Percentiles rank a stretch among this genome's conserved stretches.
Conservation (phyloP, 1,284 basidiomycete genomes). For the Microbotryum lychnidis-dioicae region DNA sequence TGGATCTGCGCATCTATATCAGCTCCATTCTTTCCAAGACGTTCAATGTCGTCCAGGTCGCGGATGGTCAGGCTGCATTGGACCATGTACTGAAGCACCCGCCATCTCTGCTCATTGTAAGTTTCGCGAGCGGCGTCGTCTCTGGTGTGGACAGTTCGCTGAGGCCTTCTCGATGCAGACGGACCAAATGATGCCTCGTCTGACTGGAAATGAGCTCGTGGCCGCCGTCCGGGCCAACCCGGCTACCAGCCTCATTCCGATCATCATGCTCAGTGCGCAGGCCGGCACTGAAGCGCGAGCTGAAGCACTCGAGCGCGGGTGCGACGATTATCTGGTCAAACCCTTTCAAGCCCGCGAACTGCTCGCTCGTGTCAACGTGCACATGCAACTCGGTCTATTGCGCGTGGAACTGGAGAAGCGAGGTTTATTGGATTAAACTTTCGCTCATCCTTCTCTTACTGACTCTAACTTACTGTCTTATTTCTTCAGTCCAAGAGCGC, state of each 20-base stretch:
- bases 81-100: slow-evolving; percentile 24
- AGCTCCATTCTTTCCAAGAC: slow-evolving; percentile 30
- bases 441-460: background rate
- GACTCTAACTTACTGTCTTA: background rate
- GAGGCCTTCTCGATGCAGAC: background rate
- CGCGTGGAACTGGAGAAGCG: slow-evolving; percentile 33
- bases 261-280: slow-evolving; percentile 35
- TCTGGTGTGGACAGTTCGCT: slow-evolving; percentile 1
- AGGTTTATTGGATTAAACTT: background rate
- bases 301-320: slow-evolving; percentile 34
- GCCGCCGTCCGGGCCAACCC: slow-evolving; percentile 27
- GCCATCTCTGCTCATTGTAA: slow-evolving; percentile 28
- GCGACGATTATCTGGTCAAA: slow-evolving; percentile 35
- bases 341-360: slow-evolving; percentile 37
- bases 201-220: slow-evolving; percentile 32
- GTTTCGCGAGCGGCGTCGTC: background rate
- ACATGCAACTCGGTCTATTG: slow-evolving; percentile 35
- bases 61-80: slow-evolving; percentile 31
- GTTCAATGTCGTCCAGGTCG: slow-evolving; percentile 30
- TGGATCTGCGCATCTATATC: slow-evolving; percentile 30
- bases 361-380: slow-evolving; percentile 32
- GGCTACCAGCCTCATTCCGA: slow-evolving; percentile 26
- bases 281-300: slow-evolving; percentile 34
- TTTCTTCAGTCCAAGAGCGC: slow-evolving; percentile 27
- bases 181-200: slow-evolving; percentile 23